Base-by-base conservation (phyloP, 352 stramenopile species). In the Phytophthora sp. region DNA sequence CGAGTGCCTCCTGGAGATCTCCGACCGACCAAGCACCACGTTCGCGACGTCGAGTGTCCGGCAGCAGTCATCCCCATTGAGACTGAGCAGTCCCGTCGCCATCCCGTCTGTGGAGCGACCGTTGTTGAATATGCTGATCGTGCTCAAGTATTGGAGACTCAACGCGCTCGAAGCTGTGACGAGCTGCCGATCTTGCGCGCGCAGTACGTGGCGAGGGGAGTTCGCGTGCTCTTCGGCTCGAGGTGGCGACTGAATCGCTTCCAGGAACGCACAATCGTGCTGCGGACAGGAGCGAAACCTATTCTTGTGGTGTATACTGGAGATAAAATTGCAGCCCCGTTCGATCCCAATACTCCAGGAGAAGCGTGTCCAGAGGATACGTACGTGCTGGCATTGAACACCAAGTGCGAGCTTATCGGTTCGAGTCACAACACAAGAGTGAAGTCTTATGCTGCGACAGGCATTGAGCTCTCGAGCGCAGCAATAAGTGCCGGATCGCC, bases 201-300 rank as follows among this genome's bases (percentile, higher is more conserved):
- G 49, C 69, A 87, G 29, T 91, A 89, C 41, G 61, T 84, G 16
- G 80, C 77, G 0, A 79, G 74, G 15, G 47, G 75, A 13, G 77
- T 89, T 21, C 62, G 52, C 7, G 80, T 90, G 21, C 61, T 79
- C 7, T 44, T 83, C 8, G 80, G 80, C 1, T 78, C 78, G 0
- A 73, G 79, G 18, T 90, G 76, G 77, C 58, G 61, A 36, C 56
- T 91, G 16, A 71, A 79, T 35, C 71, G 63, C n/a, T 88, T 86
- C 39, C 74, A 80, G 38, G 55, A 68, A 49, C 71, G 70, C 26
- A 76, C 63, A 1, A 45, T 91, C 18, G 60, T 73, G 7, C 52
- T 91, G 16, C 67, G 60, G 2, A 87, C 71, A 21, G 76, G 69
- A 29, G 51, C 42, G 2, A 33, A 65, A 5, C 80, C 80, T 2